Evolutionary conservation across 352 stramenopile species (phyloP).

Genomic region (Phytophthora boehmeriae): DNA sequence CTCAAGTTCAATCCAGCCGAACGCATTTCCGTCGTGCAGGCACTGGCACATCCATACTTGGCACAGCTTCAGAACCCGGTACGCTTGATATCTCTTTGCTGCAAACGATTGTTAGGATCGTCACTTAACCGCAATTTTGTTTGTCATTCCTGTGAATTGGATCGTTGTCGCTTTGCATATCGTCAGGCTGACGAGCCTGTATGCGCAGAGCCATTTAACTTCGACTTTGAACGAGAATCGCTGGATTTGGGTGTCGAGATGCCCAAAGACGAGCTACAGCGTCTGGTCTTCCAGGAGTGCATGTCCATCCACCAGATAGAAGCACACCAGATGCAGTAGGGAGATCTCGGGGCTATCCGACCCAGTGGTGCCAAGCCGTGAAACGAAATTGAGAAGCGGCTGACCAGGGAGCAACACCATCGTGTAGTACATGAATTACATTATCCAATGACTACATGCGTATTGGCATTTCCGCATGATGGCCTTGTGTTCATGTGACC

Average conservation of each 20-base stretch:
- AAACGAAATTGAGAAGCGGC: conserved; percentile 11
- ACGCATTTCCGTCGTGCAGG: conserved; percentile 92
- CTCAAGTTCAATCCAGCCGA: conserved; percentile 94
- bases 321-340: conserved; percentile 67
- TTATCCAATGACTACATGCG: conserved; percentile 1
- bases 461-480: background rate
- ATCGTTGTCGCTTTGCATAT: conserved; percentile 2
- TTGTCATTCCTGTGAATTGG: background rate
- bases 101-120: no score
- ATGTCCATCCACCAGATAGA: conserved; percentile 77
- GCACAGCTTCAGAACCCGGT: conserved; percentile 91
- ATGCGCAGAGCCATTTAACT: conserved; percentile 80
- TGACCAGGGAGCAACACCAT: conserved; percentile 2
- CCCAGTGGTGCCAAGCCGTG: background rate
- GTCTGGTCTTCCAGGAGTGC: conserved; percentile 78
- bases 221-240: conserved; percentile 87
- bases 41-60: conserved; percentile 91
- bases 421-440: conserved; percentile 33
- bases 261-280: conserved; percentile 87
- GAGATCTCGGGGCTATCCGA: background rate
- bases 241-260: conserved; percentile 83
- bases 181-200: conserved; percentile 86
- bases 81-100: conserved; percentile 9
- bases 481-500: no score
- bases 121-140: background rate